Percentiles rank a stretch among this genome's conserved stretches.
phyloP scores from a whole-genome alignment of 495 filamentous ascomycete genomes.

The Beverwykella pulmonaria region DNA sequence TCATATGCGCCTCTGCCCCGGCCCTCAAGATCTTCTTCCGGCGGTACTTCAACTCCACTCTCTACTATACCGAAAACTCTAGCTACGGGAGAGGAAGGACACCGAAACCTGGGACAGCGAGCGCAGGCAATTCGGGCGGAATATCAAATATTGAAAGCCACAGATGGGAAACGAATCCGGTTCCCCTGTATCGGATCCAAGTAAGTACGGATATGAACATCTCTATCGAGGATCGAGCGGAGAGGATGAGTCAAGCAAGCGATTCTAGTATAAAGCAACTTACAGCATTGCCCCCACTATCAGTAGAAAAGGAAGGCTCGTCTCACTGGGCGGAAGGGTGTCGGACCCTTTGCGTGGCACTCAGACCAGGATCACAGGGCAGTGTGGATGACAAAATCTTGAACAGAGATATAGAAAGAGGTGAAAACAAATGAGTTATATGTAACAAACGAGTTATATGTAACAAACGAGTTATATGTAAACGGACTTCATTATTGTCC shows the following conservation, averaged over 20 bases:
- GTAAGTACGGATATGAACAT: constrained; percentile 11
- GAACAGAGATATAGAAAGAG: neutral
- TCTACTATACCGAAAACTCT: constrained; percentile 1
- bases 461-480: neutral
- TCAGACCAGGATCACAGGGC: neutral
- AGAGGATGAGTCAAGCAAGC: constrained; percentile 1
- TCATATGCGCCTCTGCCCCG: constrained; percentile 43
- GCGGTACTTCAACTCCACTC: constrained; percentile 36
- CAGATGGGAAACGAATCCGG: neutral
- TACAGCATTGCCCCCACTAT: constrained; percentile 11
- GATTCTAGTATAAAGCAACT: constrained; percentile 5
- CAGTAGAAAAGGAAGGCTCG: neutral
- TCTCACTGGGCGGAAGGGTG: constrained; percentile 3
- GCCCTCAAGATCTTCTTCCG: constrained; percentile 43
- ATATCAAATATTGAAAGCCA: neutral
- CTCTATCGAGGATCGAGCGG: constrained; percentile 19
- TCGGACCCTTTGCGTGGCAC: constrained; percentile 4
- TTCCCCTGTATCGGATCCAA: constrained; percentile 18
- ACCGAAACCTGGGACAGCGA: neutral
- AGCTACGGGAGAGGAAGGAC: neutral
- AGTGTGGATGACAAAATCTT: neutral
- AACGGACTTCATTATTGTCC: neutral
- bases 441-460: neutral
- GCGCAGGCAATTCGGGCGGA: neutral
- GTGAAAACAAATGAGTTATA: neutral